phyloP scores from a whole-genome alignment of 2,329 filamentous ascomycete species.

The Pyrenochaeta sp. region DNA sequence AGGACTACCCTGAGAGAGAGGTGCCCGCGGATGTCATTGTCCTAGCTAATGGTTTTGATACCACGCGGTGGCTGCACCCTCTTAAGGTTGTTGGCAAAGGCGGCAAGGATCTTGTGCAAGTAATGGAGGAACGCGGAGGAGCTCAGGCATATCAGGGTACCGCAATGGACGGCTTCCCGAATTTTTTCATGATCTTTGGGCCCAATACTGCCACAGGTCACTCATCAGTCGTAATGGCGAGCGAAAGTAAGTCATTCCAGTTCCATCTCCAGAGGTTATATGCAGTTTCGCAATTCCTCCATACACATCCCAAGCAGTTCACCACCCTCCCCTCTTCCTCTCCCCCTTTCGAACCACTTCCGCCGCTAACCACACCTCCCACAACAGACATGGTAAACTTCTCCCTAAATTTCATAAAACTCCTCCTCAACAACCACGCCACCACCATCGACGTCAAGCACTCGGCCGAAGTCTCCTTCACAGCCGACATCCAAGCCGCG shows the following conservation, averaged over 20 bases:
- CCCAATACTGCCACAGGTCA: constrained; percentile 72
- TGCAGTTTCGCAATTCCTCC: too few species aligned
- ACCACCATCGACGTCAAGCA: constrained; percentile 84
- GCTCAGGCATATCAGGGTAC: constrained; percentile 68
- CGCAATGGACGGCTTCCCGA: constrained; percentile 65
- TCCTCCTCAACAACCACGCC: constrained; percentile 85
- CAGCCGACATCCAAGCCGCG: constrained; percentile 51
- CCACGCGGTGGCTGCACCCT: constrained; percentile 62
- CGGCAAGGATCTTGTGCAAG: constrained; percentile 61
- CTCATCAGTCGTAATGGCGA: constrained; percentile 66
- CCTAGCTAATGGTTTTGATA: constrained; percentile 69
- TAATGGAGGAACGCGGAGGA: constrained; percentile 68
- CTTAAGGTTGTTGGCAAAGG: constrained; percentile 62
- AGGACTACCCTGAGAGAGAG: constrained; percentile 45
- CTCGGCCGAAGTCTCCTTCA: constrained; percentile 76
- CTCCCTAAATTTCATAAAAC: constrained; percentile 65
- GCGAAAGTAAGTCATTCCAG: constrained; percentile 55
- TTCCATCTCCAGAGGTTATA: background rate
- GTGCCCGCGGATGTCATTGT: constrained; percentile 68
- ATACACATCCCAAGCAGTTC: too few species aligned
- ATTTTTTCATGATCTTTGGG: constrained; percentile 71
- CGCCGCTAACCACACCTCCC: background rate
- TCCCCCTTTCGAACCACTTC: too few species aligned
- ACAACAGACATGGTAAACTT: constrained; percentile 63
- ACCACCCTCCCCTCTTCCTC: too few species aligned